phyloP scores from a whole-genome alignment of 768 basidiomycete species.

The Pleurotus tuoliensis region DNA sequence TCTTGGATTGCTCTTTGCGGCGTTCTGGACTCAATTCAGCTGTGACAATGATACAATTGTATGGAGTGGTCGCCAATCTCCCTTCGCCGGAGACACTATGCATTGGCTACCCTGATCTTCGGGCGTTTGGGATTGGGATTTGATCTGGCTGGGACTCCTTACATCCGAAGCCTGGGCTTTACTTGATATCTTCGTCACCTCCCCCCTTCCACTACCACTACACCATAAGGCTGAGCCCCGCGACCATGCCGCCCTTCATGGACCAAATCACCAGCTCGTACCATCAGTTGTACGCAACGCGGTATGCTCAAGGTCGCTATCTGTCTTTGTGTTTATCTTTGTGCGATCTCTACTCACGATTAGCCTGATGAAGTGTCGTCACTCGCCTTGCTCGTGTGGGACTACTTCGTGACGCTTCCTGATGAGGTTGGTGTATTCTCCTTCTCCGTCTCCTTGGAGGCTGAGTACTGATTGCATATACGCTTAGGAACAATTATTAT shows the following conservation, averaged over 20 bases:
- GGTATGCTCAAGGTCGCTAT: background rate
- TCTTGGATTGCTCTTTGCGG: too few relatives aligned
- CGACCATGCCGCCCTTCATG: background rate
- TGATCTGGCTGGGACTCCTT: background rate
- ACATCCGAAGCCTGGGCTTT: background rate
- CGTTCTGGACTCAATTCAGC: too few relatives aligned
- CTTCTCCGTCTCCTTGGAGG: too few relatives aligned
- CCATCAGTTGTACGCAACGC: background rate
- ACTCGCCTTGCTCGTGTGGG: background rate
- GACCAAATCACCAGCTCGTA: constrained; percentile 1
- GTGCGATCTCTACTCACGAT: background rate
- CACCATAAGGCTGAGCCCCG: background rate
- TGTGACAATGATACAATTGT: too few relatives aligned
- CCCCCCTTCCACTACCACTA: background rate
- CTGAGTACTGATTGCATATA: too few relatives aligned
- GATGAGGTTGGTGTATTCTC: background rate
- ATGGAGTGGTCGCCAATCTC: too few relatives aligned
- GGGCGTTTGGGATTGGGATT: too few relatives aligned
- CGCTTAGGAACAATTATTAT: background rate
- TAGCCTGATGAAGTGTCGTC: background rate
- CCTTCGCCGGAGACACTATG: too few relatives aligned
- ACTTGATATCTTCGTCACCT: background rate
- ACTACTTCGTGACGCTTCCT: constrained; percentile 2
- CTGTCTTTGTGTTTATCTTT: background rate
- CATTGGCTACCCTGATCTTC: too few relatives aligned